Evolutionary conservation across 495 filamentous ascomycete genomes (phyloP).

Genomic region (Talaromyces adpressus): DNA sequence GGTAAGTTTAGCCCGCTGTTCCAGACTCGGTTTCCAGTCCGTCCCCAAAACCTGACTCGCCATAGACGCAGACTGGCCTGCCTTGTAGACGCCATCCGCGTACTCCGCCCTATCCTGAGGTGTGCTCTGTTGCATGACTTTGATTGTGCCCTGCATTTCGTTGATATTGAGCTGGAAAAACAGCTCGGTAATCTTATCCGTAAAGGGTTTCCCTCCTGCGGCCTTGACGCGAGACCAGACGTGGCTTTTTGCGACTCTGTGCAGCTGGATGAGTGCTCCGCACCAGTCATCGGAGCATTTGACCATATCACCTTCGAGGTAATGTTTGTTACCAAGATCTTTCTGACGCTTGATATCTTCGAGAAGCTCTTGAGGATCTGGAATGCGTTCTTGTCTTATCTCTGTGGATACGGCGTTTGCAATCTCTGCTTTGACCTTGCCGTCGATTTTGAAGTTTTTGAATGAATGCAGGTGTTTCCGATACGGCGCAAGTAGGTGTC

Average conservation of each 20-base stretch:
- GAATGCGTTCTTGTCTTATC: not conserved
- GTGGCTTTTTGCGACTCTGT: not conserved
- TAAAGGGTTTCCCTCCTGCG: not conserved
- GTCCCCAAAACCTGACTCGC: not conserved
- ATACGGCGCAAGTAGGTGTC: not conserved
- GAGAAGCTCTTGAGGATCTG: not conserved
- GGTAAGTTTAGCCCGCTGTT: not conserved
- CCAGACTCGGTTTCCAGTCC: not conserved
- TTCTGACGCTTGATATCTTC: not conserved
- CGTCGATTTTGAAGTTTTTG: not conserved
- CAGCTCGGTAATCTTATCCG: not conserved
- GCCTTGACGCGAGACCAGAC: not conserved
- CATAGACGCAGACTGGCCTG: not conserved
- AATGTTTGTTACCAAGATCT: not conserved
- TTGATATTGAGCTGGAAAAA: not conserved
- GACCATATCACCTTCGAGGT: not conserved
- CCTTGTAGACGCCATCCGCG: not conserved
- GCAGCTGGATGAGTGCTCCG: not conserved
- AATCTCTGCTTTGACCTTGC: not conserved
- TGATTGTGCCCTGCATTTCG: not conserved
- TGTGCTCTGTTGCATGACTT: not conserved
- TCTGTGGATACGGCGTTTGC: not conserved
- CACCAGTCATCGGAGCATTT: not conserved
- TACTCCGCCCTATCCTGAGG: not conserved
- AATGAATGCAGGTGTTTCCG: not conserved